These are phyloP conservation scores for Peribolospora baueri DNA, from an alignment of 768 basidiomycete species.

Conservation along the genomic window DNA sequence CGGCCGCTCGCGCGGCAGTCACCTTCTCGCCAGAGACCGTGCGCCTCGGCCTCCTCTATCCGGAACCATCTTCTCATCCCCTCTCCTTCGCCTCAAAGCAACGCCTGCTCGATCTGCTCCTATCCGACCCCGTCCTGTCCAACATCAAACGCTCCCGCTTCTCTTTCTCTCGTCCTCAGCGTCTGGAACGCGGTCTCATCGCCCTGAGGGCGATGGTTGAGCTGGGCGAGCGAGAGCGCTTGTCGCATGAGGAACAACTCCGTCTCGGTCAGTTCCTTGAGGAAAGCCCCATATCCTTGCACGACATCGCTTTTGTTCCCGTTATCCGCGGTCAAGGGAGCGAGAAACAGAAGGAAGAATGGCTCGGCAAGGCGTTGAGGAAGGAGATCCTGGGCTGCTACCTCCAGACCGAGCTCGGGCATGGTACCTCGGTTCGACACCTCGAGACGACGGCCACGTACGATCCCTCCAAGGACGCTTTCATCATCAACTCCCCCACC, in stretches of 20 bases:
- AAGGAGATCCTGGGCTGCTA: slow-evolving; percentile 3
- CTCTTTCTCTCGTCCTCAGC: background rate
- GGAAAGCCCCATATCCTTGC: background rate
- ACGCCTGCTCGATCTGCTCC: too few relatives aligned
- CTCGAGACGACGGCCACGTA: slow-evolving; percentile 58
- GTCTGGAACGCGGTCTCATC: background rate
- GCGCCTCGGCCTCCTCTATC: too few relatives aligned
- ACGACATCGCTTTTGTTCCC: slow-evolving; percentile 1
- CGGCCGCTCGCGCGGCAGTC: too few relatives aligned
- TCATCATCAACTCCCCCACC: slow-evolving; percentile 51
- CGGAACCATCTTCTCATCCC: too few relatives aligned
- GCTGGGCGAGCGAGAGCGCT: background rate
- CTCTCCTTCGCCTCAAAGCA: too few relatives aligned
- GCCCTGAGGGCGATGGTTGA: background rate
- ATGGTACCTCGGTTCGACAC: slow-evolving; percentile 43
- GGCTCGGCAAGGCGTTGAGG: background rate
- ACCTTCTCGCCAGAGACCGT: too few relatives aligned
- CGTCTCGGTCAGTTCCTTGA: background rate
- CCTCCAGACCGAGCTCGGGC: slow-evolving; percentile 24
- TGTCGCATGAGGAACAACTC: background rate
- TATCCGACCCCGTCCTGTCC: too few relatives aligned
- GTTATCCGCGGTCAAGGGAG: slow-evolving; percentile 1
- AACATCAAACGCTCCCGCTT: too few relatives aligned
- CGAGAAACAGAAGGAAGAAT: background rate
- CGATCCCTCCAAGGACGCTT: slow-evolving; percentile 38